These are phyloP conservation scores for Fusarium globosum DNA, from an alignment of 2,329 filamentous ascomycete genomes.

Conservation along the genomic window DNA sequence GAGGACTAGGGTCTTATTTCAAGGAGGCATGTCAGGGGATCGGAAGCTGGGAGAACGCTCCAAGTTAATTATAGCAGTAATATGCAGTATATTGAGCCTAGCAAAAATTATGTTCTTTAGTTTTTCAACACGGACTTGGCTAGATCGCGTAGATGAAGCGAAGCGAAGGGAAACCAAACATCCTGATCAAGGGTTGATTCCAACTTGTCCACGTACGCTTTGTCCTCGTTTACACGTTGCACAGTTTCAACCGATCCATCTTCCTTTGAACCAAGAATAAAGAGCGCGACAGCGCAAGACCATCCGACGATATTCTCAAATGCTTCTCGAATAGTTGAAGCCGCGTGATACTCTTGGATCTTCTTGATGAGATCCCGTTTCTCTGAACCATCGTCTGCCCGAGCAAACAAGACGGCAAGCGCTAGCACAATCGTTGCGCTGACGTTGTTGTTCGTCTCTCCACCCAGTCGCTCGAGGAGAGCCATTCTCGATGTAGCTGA, in stretches of 20 bases:
- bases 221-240: not conserved
- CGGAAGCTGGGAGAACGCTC: no score
- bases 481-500: not conserved
- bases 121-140: no score
- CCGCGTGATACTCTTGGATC: not conserved
- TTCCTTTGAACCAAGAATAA: not conserved
- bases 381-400: not conserved
- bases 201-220: not conserved
- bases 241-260: not conserved
- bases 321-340: not conserved
- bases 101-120: no score
- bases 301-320: not conserved
- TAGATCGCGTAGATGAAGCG: not conserved
- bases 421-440: not conserved
- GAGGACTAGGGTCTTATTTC: no score
- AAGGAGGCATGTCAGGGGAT: no score
- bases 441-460: accelerated
- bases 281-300: not conserved
- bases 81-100: no score
- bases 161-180: not conserved
- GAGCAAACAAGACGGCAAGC: not conserved
- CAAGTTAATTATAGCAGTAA: no score
- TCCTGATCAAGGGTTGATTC: not conserved
- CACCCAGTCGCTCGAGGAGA: accelerated
- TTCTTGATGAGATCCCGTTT: accelerated